Evolutionary conservation across 495 filamentous ascomycete genomes (phyloP).

Genomic region (Penicillium steckii): DNA sequence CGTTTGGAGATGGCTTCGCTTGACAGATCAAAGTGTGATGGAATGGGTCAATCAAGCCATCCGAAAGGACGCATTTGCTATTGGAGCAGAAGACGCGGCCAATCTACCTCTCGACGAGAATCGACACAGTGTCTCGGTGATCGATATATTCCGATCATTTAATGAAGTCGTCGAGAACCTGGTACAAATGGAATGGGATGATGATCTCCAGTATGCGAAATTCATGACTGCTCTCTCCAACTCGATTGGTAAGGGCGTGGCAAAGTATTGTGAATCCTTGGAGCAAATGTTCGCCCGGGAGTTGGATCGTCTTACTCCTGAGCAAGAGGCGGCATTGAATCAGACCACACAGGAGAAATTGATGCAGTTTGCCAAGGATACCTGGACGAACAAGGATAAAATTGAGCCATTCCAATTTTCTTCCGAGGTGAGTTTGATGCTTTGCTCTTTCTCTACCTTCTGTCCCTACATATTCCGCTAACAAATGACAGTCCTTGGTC

Average conservation of each 20-base stretch:
- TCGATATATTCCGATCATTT: constrained; percentile 93
- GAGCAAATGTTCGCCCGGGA: constrained; percentile 86
- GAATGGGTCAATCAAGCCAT: constrained; percentile 88
- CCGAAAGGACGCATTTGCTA: constrained; percentile 79
- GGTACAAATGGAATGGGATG: constrained; percentile 82
- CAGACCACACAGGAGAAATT: constrained; percentile 89
- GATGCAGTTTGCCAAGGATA: constrained; percentile 89
- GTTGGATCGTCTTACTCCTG: constrained; percentile 86
- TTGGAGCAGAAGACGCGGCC: constrained; percentile 58
- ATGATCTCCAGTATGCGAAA: constrained; percentile 88
- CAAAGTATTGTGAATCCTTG: constrained; percentile 87
- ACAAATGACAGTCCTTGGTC: constrained; percentile 71
- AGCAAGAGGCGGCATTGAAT: constrained; percentile 74
- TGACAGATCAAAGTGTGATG: constrained; percentile 73
- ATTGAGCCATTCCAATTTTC: constrained; percentile 98
- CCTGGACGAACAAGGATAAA: constrained; percentile 91
- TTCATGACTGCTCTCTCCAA: constrained; percentile 97
- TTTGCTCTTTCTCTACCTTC: background rate
- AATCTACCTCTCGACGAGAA: constrained; percentile 73
- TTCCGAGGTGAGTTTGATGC: constrained; percentile 63
- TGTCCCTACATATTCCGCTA: constrained; percentile 2
- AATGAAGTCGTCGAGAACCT: constrained; percentile 87
- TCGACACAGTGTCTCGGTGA: constrained; percentile 86
- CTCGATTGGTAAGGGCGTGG: constrained; percentile 77
- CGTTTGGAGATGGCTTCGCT: constrained; percentile 90